These are phyloP conservation scores for Fraxinus floribunda DNA, from an alignment of 305 asterid genomes.

Conservation along the genomic window DNA sequence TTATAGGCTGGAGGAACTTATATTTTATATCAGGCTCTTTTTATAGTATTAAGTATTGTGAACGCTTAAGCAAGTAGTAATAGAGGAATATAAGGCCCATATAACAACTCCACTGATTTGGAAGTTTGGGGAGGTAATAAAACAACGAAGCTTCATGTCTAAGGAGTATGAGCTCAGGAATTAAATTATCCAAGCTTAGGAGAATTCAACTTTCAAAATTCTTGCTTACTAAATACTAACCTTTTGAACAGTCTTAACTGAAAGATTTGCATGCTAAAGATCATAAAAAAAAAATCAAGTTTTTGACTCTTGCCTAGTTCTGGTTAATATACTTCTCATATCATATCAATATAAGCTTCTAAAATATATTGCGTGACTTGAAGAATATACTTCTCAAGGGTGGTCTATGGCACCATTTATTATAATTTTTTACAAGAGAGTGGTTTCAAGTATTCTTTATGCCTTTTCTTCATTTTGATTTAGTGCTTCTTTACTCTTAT, in stretches of 20 bases:
- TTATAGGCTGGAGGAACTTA: neutral
- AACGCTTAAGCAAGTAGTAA: neutral
- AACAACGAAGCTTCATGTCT: neutral
- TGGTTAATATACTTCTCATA: neutral
- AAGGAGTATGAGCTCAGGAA: neutral
- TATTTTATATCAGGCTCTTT: neutral
- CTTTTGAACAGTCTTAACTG: neutral
- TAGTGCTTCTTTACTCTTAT: neutral
- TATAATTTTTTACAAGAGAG: neutral
- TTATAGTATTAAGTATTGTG: neutral
- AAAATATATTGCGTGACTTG: neutral
- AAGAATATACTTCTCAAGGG: constrained; percentile 1
- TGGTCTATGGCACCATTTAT: neutral
- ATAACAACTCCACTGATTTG: neutral
- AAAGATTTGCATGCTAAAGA: neutral
- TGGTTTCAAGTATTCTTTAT: neutral
- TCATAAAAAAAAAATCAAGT: neutral
- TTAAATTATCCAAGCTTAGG: neutral
- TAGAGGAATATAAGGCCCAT: neutral
- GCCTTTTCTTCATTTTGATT: neutral
- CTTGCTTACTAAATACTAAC: neutral
- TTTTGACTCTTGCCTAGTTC: neutral
- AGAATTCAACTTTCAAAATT: neutral
- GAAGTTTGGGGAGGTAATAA: neutral
- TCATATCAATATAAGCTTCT: neutral